Evolutionary conservation across 1,284 basidiomycete species (phyloP), one percentile per base, ranked within the genome.

Genomic region (Papiliotrema fonsecae): DNA sequence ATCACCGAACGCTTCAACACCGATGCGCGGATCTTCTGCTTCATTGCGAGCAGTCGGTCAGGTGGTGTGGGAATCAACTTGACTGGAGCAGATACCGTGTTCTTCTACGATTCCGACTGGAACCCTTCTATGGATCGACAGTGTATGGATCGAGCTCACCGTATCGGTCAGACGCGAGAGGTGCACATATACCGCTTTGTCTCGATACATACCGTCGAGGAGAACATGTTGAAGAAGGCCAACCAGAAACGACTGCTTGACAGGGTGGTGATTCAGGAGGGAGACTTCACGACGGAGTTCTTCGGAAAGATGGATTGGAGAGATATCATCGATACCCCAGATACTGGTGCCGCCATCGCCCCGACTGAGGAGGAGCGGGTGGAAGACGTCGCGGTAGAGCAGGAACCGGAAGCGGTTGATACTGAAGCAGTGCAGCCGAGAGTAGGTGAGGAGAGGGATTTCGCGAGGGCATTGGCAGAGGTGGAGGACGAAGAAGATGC

Each of bases 171-270:
- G 71, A 96, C 93, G 43, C 84, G 93, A 24, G 92, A 97, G 54
- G 94, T 97, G 10, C 89, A 97, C 69, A 94, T 97, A 61, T 97
- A 96, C 72, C 87, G 93, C 6, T 93, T 97, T 70, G 86, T 97
- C 40, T 93, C 89, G 4, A 61, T 54, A 6, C 67, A 70, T 50
- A 96, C 93, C 0, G 90, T 97, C 41, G 94, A 97, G 74, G 93
- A 97, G 74, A 91, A 92, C 51, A 90, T 97, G 82, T 80, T 97
- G 31, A 84, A 86, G 52, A 97, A 96, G 72, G 93, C 93, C 14
- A 93, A 97, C 61, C 92, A 97, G 75, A 97, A 97, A 71, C 84
- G 93, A 40, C 81, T 85, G 16, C 77, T 97, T 45, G 91, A 97
- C 70, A 85, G 87, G 51, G 78, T 97, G 39, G 91, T 97, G 57